These are phyloP conservation scores for Omphalotus olearius DNA, from an alignment of 1,284 basidiomycete genomes.

Conservation along the genomic window DNA sequence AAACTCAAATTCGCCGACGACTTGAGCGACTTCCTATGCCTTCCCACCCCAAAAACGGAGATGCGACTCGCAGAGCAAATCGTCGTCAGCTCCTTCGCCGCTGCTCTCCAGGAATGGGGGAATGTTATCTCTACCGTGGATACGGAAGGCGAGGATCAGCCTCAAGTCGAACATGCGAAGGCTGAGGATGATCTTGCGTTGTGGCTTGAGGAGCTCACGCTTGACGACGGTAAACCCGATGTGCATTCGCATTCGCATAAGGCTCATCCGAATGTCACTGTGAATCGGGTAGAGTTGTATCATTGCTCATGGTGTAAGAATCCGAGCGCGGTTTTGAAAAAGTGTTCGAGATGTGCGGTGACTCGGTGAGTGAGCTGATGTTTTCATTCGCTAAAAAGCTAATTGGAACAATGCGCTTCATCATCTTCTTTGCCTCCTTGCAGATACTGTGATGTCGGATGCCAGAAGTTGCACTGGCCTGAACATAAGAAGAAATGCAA, in stretches of 20 bases:
- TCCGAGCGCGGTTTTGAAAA: constrained; percentile 15
- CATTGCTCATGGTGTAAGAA: constrained; percentile 16
- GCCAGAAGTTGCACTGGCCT: constrained; percentile 8
- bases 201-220: constrained; percentile 15
- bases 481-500: constrained; percentile 7
- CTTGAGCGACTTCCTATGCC: constrained; percentile 6
- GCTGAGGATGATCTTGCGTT: constrained; percentile 16
- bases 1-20: constrained; percentile 28
- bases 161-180: constrained; percentile 5
- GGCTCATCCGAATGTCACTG: constrained; percentile 13
- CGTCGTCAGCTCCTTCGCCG: constrained; percentile 14
- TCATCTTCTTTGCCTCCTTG: background rate
- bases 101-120: constrained; percentile 15
- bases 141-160: background rate
- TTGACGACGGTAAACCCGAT: constrained; percentile 11
- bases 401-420: too few species aligned
- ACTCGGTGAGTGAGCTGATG: constrained; percentile 20
- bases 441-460: constrained; percentile 9
- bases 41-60: constrained; percentile 11
- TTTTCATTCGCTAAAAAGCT: background rate
- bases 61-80: constrained; percentile 14
- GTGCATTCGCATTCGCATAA: constrained; percentile 13
- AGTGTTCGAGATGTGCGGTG: constrained; percentile 11
- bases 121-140: constrained; percentile 6
- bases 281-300: constrained; percentile 13